Conservation (phyloP, 345 rosid species). For the Kandelia obovata region DNA sequence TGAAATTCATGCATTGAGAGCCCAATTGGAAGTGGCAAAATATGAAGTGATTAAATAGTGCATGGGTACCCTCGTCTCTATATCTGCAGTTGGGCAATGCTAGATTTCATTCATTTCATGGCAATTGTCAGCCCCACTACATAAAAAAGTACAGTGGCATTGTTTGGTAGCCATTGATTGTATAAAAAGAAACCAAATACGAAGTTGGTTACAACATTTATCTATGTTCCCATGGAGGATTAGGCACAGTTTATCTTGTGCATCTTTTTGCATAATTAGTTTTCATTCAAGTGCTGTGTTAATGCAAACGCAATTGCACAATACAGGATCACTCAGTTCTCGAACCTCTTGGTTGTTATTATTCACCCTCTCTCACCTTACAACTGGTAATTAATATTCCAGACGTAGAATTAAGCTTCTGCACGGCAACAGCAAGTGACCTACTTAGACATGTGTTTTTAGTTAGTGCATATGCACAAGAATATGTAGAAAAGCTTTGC, state of each 20-base stretch:
- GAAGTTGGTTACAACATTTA: not conserved
- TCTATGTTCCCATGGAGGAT: not conserved
- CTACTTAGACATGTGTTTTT: too few relatives aligned
- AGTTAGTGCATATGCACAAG: too few relatives aligned
- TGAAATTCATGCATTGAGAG: constrained; percentile 89
- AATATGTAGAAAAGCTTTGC: too few relatives aligned
- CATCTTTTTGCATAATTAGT: too few relatives aligned
- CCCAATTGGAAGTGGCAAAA: constrained; percentile 83
- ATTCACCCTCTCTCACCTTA: too few relatives aligned
- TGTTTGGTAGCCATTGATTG: constrained; percentile 8
- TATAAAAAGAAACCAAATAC: not conserved
- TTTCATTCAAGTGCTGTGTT: too few relatives aligned
- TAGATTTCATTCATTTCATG: constrained; percentile 10
- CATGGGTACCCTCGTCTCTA: constrained; percentile 86
- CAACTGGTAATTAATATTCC: too few relatives aligned
- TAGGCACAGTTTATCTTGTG: not conserved
- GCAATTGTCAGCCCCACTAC: not conserved
- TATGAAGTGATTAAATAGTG: constrained; percentile 94
- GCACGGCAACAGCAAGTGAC: too few relatives aligned
- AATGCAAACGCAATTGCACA: too few relatives aligned
- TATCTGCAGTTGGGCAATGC: constrained; percentile 59
- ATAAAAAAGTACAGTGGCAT: not conserved
- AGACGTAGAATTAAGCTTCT: too few relatives aligned
- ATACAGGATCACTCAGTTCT: not conserved
- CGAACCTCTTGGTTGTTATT: too few relatives aligned